phyloP scores from a whole-genome alignment of 2,329 filamentous ascomycete species.

The Pseudogymnoascus sp. region DNA sequence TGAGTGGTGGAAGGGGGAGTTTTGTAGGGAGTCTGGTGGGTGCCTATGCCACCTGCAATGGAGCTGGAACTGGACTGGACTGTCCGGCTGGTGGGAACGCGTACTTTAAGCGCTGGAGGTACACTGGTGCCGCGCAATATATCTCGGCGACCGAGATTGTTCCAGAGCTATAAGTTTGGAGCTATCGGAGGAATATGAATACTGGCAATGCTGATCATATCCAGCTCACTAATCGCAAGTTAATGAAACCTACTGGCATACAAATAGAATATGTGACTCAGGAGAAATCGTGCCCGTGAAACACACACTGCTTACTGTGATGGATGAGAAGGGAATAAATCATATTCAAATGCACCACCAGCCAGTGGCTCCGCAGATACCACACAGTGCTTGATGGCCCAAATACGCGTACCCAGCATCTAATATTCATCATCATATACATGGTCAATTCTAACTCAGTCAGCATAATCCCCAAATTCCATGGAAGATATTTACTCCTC shows the following conservation, averaged over 20 bases:
- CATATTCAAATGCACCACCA: neutral
- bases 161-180: neutral
- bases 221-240: neutral
- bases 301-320: neutral
- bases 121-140: neutral
- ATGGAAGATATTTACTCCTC: conserved; percentile 15
- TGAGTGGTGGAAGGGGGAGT: conserved; percentile 20
- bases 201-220: neutral
- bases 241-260: neutral
- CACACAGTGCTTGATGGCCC: neutral
- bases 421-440: neutral
- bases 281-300: neutral
- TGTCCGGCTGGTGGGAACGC: conserved; percentile 28
- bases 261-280: neutral
- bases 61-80: conserved; percentile 23
- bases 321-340: neutral
- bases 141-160: conserved; percentile 3
- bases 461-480: neutral
- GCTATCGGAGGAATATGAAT: neutral
- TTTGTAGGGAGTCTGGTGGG: conserved; percentile 31
- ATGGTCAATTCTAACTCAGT: neutral
- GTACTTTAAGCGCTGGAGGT: conserved; percentile 21
- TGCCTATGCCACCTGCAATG: conserved; percentile 33
- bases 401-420: neutral
- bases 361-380: neutral